phyloP scores from a whole-genome alignment of 257 asterid genomes.

The Przewalskia tangutica region DNA sequence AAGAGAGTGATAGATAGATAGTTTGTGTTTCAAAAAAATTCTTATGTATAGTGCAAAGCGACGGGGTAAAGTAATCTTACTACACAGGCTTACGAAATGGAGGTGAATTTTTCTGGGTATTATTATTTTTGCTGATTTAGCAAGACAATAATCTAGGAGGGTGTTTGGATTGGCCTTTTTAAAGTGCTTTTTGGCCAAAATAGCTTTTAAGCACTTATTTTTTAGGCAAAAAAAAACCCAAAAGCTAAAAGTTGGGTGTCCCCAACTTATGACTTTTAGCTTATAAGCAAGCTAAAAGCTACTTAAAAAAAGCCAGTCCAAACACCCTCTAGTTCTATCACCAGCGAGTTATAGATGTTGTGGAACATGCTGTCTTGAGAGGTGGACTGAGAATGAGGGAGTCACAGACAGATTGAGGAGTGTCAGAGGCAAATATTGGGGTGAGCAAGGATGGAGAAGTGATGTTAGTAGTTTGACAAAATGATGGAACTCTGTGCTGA shows the following conservation, averaged over 20 bases:
- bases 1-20: not conserved
- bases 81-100: not conserved
- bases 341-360: not conserved
- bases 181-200: too few species aligned
- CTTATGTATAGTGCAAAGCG: not conserved
- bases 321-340: not conserved
- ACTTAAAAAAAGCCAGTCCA: too few species aligned
- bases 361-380: not conserved
- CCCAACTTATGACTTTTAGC: too few species aligned
- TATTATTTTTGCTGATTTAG: not conserved
- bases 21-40: not conserved
- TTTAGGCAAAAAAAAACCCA: too few species aligned
- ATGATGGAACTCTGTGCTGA: not conserved
- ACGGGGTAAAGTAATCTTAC: not conserved
- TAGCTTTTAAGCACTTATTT: too few species aligned
- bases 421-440: not conserved
- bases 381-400: not conserved
- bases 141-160: not conserved
- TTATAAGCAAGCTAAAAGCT: too few species aligned
- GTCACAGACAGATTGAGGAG: not conserved
- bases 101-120: not conserved
- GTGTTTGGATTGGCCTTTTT: too few species aligned
- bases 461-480: not conserved
- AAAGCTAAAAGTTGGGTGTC: too few species aligned
- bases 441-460: not conserved